Conservation (phyloP, 2,329 filamentous ascomycete genomes). For the Pseudophaeomoniella oleicola region DNA sequence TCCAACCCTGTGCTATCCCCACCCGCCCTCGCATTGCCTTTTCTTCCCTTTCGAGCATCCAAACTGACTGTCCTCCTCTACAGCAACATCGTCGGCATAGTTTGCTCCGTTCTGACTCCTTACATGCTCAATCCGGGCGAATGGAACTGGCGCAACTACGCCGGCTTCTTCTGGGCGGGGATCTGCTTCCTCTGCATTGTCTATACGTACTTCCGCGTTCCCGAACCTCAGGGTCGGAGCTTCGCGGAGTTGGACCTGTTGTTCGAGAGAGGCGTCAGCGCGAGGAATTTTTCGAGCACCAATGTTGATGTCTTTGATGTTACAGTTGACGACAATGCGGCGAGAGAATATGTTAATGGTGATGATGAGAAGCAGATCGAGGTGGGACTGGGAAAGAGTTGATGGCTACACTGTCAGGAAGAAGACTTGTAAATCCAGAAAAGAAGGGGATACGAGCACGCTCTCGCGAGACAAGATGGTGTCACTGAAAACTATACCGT, state of each 20-base stretch:
- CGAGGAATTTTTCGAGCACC: conserved; percentile 54
- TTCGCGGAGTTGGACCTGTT: conserved; percentile 79
- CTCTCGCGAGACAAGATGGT: no score
- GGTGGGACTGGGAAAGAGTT: no score
- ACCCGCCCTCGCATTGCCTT: not conserved
- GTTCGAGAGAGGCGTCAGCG: conserved; percentile 59
- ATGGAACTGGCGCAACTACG: conserved; percentile 80
- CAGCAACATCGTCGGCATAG: conserved; percentile 61
- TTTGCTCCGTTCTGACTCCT: conserved; percentile 68
- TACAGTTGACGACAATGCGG: conserved; percentile 10
- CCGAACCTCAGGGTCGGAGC: conserved; percentile 64
- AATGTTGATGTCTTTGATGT: conserved; percentile 40
- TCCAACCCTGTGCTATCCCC: not conserved
- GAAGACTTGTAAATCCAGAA: conserved; percentile 1
- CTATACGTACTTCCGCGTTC: conserved; percentile 68
- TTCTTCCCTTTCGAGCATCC: no score
- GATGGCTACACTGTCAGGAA: conserved; percentile 5
- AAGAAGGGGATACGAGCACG: no score
- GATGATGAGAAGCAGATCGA: no score
- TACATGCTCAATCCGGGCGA: conserved; percentile 83
- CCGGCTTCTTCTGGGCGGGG: conserved; percentile 78
- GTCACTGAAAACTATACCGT: no score
- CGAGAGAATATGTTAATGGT: conserved; percentile 1
- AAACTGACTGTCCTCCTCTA: not conserved
- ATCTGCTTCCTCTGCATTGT: conserved; percentile 69